Evolutionary conservation across 2,329 filamentous ascomycete species (phyloP).

Genomic region (Cyphellophora europaea): DNA sequence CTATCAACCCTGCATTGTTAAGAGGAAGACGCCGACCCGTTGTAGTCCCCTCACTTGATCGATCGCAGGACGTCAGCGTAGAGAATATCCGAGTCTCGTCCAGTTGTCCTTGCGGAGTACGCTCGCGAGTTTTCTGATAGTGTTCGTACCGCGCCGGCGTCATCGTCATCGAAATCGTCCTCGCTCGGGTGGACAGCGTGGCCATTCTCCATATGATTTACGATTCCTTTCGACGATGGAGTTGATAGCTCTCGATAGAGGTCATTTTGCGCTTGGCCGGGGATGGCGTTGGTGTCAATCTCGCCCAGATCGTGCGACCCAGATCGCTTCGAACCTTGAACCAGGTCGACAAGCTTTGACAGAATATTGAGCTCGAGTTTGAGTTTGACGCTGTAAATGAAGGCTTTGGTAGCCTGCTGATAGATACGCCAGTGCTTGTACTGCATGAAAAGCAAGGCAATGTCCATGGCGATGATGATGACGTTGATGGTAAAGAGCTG

Average conservation of each 20-base stretch:
- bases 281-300: neutral
- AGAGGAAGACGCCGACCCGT: too few species aligned
- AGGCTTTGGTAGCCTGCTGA: constrained; percentile 31
- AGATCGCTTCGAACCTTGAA: constrained; percentile 3
- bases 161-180: neutral
- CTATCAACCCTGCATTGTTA: too few species aligned
- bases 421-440: constrained; percentile 30
- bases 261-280: neutral
- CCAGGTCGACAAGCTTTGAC: constrained; percentile 29
- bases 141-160: neutral
- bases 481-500: constrained; percentile 46
- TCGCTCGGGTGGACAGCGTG: neutral
- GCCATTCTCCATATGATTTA: neutral
- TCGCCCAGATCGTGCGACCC: constrained; percentile 3
- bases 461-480: constrained; percentile 36
- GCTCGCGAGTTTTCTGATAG: neutral
- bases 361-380: constrained; percentile 49
- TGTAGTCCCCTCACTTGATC: constrained; percentile 1
- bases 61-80: constrained; percentile 1
- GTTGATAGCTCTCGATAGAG: neutral
- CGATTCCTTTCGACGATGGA: neutral
- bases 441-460: constrained; percentile 30
- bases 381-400: constrained; percentile 30
- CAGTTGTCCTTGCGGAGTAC: neutral
- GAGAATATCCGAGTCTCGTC: neutral